Conservation (phyloP, 805 yeast species). For the Suhomyces kilbournensis region DNA sequence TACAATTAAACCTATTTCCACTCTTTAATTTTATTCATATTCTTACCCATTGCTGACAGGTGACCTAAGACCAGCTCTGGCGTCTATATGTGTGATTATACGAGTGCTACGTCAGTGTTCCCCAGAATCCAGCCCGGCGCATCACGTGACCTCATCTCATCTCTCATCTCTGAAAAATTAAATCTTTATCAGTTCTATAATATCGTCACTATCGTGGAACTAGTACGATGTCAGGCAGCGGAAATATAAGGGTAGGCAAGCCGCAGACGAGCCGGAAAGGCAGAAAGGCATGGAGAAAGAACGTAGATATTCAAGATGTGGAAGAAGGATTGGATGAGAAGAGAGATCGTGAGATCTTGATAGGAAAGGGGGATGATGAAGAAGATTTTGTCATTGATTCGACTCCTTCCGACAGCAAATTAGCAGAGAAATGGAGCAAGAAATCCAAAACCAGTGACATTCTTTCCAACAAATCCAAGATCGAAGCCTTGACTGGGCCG, state of each 20-base stretch:
- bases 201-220: neutral
- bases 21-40: too few species aligned
- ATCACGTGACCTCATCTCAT: neutral
- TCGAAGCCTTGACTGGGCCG: constrained; percentile 51
- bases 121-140: neutral
- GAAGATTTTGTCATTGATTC: constrained; percentile 52
- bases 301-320: constrained; percentile 81
- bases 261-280: constrained; percentile 86
- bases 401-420: constrained; percentile 29
- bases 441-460: constrained; percentile 65
- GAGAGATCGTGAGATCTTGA: constrained; percentile 57
- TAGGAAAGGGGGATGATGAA: constrained; percentile 46
- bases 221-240: neutral
- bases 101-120: neutral
- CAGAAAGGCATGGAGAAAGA: constrained; percentile 88
- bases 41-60: too few species aligned
- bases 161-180: constrained; percentile 2
- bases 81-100: too few species aligned
- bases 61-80: too few species aligned
- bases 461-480: constrained; percentile 67
- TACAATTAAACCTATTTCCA: too few species aligned
- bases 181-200: neutral
- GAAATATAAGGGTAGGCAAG: constrained; percentile 29
- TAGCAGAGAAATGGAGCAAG: constrained; percentile 27
- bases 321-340: constrained; percentile 66